Base-by-base conservation (phyloP, 495 filamentous ascomycete species). In the Penicillium verhagenii region DNA sequence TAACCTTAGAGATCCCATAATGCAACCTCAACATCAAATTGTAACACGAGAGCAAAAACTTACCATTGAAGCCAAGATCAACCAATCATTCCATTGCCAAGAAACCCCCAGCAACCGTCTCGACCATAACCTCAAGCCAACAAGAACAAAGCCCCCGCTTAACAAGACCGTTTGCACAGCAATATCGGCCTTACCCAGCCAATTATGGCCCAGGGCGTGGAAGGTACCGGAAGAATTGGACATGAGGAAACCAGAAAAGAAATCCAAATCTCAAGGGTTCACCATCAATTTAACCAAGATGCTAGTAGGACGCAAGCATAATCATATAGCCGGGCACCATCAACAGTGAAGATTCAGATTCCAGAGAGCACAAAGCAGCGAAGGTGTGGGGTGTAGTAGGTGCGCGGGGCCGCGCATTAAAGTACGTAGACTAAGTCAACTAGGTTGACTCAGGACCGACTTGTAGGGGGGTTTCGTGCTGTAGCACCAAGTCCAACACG, bases 141-240 rank as follows among this genome's bases (percentile, higher is more conserved):
- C 59, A 29, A 26, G 39, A 19, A 59, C 29, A 33, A 60, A 52
- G 8, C 18, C 39, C 11, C 56, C 28, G 0, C 49, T 38, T 19
- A 67, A 47, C 28, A 65, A 53, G 16, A 65, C 16, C 10, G 65
- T 54, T 29, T 65, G 59, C 11, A 67, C 52, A 19, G 59, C 57
- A 18, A 67, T 63, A 50, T 63, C 59, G 1, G 50, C 52, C 54
- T 63, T 59, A 6, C 65, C 65, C 42, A 60, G 57, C 61, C 53
- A 53, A 48, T 67, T 67, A 43, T 63, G 65, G 44, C 59, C 47
- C 8, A 67, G 59, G 23, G 53, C 28, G 42, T 60, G 54, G 21
- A 65, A 52, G 6, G 53, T 54, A 31, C 53, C 61, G 1, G 31
- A 20, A 1, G 47, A 26, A 51, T 53, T 31, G 35, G 63, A 29